Percentiles rank a stretch among this genome's conserved stretches.
These are phyloP conservation scores for Cylindrodendrum hubeiense DNA, from an alignment of 2,329 filamentous ascomycete genomes.

Conservation along the genomic window DNA sequence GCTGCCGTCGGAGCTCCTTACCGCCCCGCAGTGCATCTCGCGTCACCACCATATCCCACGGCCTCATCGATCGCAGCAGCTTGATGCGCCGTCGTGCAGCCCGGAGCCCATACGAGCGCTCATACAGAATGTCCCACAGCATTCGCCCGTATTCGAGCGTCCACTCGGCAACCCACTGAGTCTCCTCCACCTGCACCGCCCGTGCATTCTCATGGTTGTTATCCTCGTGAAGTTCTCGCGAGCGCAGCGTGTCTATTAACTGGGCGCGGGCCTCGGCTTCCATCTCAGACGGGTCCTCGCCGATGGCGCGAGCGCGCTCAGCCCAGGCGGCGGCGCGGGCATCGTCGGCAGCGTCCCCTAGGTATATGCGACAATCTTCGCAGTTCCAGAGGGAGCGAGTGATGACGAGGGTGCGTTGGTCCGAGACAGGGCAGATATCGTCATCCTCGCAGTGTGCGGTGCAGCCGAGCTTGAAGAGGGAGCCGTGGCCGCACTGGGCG, in stretches of 20 bases:
- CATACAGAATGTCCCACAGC: conserved; percentile 34
- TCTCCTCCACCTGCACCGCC: conserved; percentile 37
- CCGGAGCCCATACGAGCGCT: neutral
- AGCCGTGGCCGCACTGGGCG: conserved; percentile 42
- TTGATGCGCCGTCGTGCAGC: conserved; percentile 25
- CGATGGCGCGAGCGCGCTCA: neutral
- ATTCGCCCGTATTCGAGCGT: conserved; percentile 43
- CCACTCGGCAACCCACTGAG: conserved; percentile 44
- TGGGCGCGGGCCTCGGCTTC: neutral
- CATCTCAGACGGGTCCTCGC: neutral
- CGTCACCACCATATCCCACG: conserved; percentile 41
- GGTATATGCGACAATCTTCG: conserved; percentile 40
- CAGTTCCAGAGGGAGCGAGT: conserved; percentile 46
- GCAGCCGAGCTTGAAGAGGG: conserved; percentile 46
- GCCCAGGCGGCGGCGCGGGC: conserved; percentile 26
- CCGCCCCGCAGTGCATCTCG: conserved; percentile 32
- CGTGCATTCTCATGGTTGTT: conserved; percentile 15
- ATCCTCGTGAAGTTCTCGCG: conserved; percentile 24
- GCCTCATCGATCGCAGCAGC: conserved; percentile 28
- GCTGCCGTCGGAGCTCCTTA: conserved; percentile 27
- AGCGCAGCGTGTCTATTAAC: conserved; percentile 14
- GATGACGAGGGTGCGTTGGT: conserved; percentile 36
- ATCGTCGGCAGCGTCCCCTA: conserved; percentile 19
- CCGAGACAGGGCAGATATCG: conserved; percentile 33
- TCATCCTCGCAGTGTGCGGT: conserved; percentile 36